Evolutionary conservation across 257 asterid species (phyloP), one percentile per base, ranked within the genome.

Genomic region (Nicotiana sylvestris): DNA sequence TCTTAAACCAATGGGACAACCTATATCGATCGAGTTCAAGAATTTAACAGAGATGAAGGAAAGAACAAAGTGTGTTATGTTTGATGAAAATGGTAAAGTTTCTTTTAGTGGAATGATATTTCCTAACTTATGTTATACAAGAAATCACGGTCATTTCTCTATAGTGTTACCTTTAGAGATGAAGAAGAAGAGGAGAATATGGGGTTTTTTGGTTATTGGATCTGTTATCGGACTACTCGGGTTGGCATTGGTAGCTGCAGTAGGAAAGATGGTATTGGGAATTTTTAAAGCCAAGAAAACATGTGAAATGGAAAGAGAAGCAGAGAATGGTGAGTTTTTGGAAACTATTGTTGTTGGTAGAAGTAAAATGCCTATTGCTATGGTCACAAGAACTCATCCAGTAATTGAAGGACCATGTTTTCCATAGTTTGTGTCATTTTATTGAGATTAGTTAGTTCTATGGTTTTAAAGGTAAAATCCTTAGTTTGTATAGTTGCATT

Each of bases 341-440:
- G 86, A 84, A 12, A 87, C 87, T 21, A 43, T 87, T 80, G 85
- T 96, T 90, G 85, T 95, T 46, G 85, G 82, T 58, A 85, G 88
- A 83, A 93, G 94, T 78, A 95, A 93, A 87, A 88, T 95, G 93
- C 96, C 98, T 33, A 78, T 90, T 49, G 98, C 98, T 68, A 82
- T 87, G 62, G 87, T 84, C 5, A 92, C 93, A 4, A 92, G 95
- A 88, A 95, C 96, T 77, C 91, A 82, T 81, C 95, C 98, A 8
- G 85, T 87, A 61, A 90, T 91, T 17, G 97, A 95, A 87, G 85
- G 86, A 58, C 82, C 89, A 13, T 67, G 87, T 82, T 88, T 84
- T 77, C 92, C 92, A n/a, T 91, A 86, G 81, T 43, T n/a, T 29
- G 21, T 53, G 16, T 29, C 13, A 21, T 51, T 17, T 27, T 76